phyloP scores from a whole-genome alignment of 768 basidiomycete genomes.

The Pulveroboletus sp. region DNA sequence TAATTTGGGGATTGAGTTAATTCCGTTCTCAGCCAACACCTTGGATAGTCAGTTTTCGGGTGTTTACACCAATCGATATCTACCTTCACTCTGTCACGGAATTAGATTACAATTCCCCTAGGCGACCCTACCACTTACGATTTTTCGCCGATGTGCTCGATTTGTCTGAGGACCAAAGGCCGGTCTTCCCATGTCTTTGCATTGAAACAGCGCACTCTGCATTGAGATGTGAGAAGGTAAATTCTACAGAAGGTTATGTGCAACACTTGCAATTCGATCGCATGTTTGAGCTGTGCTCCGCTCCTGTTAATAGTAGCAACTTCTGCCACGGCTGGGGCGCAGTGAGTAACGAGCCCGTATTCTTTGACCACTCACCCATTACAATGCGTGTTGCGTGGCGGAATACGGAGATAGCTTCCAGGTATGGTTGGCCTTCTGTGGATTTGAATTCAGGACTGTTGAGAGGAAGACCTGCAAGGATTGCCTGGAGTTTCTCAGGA shows the following conservation, averaged over 20 bases:
- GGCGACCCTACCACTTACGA: conserved; percentile 48
- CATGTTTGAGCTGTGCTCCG: conserved; percentile 66
- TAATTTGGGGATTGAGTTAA: conserved; percentile 57
- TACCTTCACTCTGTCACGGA: conserved; percentile 24
- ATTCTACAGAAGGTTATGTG: not conserved
- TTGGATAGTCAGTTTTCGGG: conserved; percentile 31
- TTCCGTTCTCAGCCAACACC: conserved; percentile 72
- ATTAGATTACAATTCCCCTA: not conserved
- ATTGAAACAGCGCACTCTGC: conserved; percentile 67
- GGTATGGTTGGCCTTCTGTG: conserved; percentile 63
- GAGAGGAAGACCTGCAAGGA: conserved; percentile 68
- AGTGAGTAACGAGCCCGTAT: conserved; percentile 2
- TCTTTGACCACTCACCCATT: conserved; percentile 46
- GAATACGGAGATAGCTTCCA: conserved; percentile 70
- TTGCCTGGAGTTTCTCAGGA: conserved; percentile 45
- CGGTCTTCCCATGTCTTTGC: conserved; percentile 93
- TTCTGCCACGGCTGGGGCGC: conserved; percentile 66
- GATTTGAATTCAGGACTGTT: conserved; percentile 65
- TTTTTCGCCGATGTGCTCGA: conserved; percentile 90
- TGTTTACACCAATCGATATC: not conserved
- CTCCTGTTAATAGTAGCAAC: conserved; percentile 62
- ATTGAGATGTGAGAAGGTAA: not conserved
- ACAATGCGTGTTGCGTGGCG: conserved; percentile 74
- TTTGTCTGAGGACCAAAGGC: conserved; percentile 77
- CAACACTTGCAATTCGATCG: conserved; percentile 64